Conservation (phyloP, 306 rosid genomes). For the Neltuma alba region DNA sequence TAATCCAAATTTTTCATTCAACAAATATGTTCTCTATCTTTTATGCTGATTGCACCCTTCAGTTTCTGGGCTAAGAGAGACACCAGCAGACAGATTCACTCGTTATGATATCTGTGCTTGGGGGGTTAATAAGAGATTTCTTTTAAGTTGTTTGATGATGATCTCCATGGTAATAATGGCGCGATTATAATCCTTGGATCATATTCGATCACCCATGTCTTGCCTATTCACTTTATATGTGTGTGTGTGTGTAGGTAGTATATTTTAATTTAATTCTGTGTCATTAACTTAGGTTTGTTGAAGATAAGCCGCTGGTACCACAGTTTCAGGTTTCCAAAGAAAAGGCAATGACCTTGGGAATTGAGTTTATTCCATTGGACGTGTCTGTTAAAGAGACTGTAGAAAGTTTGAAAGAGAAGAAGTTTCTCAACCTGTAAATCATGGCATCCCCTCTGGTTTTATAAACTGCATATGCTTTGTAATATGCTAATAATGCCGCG, state of each 20-base stretch:
- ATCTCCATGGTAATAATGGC: neutral
- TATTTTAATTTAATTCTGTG: neutral
- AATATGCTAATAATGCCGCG: neutral
- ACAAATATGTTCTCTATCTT: neutral
- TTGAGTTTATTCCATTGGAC: neutral
- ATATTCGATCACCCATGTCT: neutral
- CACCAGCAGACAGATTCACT: neutral
- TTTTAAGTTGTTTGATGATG: neutral
- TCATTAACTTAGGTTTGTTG: neutral
- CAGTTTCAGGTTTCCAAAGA: neutral
- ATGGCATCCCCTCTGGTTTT: neutral
- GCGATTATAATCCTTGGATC: neutral
- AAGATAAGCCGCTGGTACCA: neutral
- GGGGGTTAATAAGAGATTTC: neutral
- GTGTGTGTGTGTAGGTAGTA: too few species aligned
- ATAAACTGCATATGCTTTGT: neutral
- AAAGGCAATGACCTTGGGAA: neutral
- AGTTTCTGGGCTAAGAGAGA: neutral
- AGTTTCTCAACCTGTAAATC: neutral
- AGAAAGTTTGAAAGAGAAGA: constrained; percentile 1
- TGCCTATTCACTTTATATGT: neutral
- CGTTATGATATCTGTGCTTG: neutral
- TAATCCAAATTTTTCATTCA: neutral
- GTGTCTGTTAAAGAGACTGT: neutral
- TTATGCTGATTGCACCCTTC: neutral